Base-by-base conservation (phyloP, 768 basidiomycete genomes). In the Agrocybe pediades region DNA sequence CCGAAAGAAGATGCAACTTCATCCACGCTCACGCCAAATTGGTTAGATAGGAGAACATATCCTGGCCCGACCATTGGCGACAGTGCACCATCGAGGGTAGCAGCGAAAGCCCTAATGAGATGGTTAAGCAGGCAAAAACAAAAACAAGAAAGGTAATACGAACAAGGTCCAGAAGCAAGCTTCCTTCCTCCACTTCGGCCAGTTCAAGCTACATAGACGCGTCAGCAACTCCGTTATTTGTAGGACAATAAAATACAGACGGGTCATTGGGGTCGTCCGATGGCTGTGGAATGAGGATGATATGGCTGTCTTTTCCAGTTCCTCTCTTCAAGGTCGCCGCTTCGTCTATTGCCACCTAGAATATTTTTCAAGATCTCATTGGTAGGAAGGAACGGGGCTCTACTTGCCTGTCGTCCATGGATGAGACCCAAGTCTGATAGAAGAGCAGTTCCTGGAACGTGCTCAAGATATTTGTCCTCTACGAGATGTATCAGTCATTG, bases 151-250 rank as follows among this genome's bases (percentile, higher is more conserved):
- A 25, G 21, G 27, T 13, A 40, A 27, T 6, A 56, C 68, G 41
- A 50, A 74, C 75, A 77, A 56, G 9, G 75, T 73, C 74, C 75
- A 77, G 59, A 78, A 77, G 55, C 75, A 74, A 1, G 73, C 71
- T 51, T 77, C 76, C 48, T 77, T 77, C 63, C 71, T 74, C 76
- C 75, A 77, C 47, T 62, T 55, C 8, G 76, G 74, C 76, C 76
- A 77, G 51, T 77, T 77, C 25, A 77, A 49, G 11, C 71, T 74
- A 42, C n/a, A 13, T 5, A 46, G 19, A 41, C n/a, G 24, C 8
- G 9, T 57, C 33, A 47, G 46, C n/a, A n/a, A 16, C 21, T 15
- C 6, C 41, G 30, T 19, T 6, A 33, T 29, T 26, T 15, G n/a
- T 1, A 6, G 9, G 24, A 1, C 33, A 39, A 16, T 4, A n/a